Base-by-base conservation (phyloP, 352 stramenopile genomes). In the Peronospora tabacina region DNA sequence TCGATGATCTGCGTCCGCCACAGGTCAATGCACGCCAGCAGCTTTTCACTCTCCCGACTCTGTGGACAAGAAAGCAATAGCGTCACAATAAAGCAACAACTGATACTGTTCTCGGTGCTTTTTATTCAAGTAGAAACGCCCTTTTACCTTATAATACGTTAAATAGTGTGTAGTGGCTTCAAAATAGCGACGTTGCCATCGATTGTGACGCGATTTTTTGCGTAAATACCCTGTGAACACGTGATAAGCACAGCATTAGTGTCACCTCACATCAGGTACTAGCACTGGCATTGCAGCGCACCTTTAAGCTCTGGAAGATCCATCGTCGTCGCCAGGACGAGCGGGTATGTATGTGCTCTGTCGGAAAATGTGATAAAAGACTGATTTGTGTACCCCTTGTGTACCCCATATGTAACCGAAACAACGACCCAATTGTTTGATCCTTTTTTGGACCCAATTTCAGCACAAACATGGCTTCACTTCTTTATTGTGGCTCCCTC, bases 111-210 rank as follows among this genome's bases (percentile, higher is more conserved):
- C 19, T 30, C 29, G 10, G 7, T 3, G 15, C 5, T 9, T 47
- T 50, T 19, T 49, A 46, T n/a, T 17, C 5, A 17, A 20, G 16
- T 9, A 13, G 2, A 51, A 51, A 11, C 35, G 22, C 15, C 17
- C 11, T 20, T 8, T 26, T 43, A 95, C 85, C 85, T 99, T 99
- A 75, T 98, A 99, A 73, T 98, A 99, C 9, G 95, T 98, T 20
- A 99, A 73, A 67, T 97, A 97, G 72, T 98, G 89, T 40, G 94
- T 97, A 48, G 97, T 98, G 13, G 90, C 97, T 75, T 98, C 95
- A 63, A 99, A 99, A 75, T 96, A 99, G 44, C 96, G 85, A 43
- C 91, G 94, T 64, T 98, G 95, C 95, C 94, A 97, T 34, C 85
- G 82, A 33, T 92, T 84, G 58, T 95, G 82, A 44, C 87, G 85